Evolutionary conservation across 345 rosid species (phyloP), one percentile per base, ranked within the genome.

Genomic region (Fremontodendron californicum): DNA sequence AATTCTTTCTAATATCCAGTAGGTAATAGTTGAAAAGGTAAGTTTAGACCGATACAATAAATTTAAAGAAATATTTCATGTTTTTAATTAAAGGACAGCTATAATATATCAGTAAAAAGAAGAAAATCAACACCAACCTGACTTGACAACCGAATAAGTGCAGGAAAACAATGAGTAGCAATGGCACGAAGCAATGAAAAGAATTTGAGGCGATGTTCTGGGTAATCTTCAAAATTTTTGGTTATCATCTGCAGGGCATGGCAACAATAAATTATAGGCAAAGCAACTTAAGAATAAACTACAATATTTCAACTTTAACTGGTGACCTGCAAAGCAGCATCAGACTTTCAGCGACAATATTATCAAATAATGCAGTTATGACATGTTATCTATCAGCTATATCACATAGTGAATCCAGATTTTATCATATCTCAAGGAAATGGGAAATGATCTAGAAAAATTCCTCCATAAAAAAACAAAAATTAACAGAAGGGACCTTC

Each of bases 231-330:
- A n/a, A n/a, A n/a, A n/a, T n/a, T n/a, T n/a, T n/a, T n/a, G n/a
- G n/a, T n/a, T n/a, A 96, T 96, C 99, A 96, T 96, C 99, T 96
- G 89, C 86, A 80, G 35, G 8, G 29, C n/a, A 61, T 65, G 6
- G 65, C 39, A 76, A 9, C 43, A 39, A 72, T 35, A 39, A 19
- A 49, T 45, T 19, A 63, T 60, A 58, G 35, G 65, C 65, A 61
- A 29, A 61, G 15, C 9, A 62, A 74, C 15, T 35, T 58, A 5
- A 12, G 39, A 61, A 13, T 27, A 61, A 61, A 27, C 35, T 29
- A 29, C 15, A 61, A 61, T 39, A 29, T 61, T 29, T 61, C 65
- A 60, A 60, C 0, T 27, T 60, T 29, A 61, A 61, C 35, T 12
- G 18, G 65, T 9, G n/a, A 25, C 11, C 6, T 10, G 63, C 63